phyloP scores from a whole-genome alignment of 345 rosid genomes.

The Erucastrum elatum region DNA sequence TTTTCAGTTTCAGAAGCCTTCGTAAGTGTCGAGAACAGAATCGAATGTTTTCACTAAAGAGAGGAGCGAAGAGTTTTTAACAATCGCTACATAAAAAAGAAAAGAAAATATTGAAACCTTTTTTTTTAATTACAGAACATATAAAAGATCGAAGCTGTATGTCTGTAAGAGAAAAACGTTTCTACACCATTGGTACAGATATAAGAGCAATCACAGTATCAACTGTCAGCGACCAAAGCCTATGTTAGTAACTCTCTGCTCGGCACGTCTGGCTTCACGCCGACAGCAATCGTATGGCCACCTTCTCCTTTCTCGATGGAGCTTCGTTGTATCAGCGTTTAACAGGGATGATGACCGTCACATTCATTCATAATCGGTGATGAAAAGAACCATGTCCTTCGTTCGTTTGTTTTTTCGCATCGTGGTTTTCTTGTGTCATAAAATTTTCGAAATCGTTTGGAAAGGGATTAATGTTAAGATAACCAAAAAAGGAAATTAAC shows the following conservation, averaged over 20 bases:
- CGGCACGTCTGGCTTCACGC: conserved; percentile 68
- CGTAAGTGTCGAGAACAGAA: conserved; percentile 77
- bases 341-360: too few relatives aligned
- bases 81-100: conserved; percentile 38
- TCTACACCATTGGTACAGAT: conserved; percentile 59
- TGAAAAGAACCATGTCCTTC: too few relatives aligned
- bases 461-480: too few relatives aligned
- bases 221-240: conserved; percentile 84
- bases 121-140: background rate
- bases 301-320: conserved; percentile 23
- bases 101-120: background rate
- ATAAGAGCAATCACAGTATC: conserved; percentile 85
- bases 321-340: conserved; percentile 40
- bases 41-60: conserved; percentile 82
- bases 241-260: conserved; percentile 88
- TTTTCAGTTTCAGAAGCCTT: conserved; percentile 96
- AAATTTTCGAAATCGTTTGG: too few relatives aligned
- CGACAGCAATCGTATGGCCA: conserved; percentile 70
- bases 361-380: too few relatives aligned
- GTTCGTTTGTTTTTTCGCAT: too few relatives aligned
- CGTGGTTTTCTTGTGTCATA: too few relatives aligned
- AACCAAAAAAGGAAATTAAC: too few relatives aligned
- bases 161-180: too few relatives aligned
- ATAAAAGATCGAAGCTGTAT: background rate
- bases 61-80: conserved; percentile 62